phyloP scores from a whole-genome alignment of 139 green algal species.

The Chlorella sp. region DNA sequence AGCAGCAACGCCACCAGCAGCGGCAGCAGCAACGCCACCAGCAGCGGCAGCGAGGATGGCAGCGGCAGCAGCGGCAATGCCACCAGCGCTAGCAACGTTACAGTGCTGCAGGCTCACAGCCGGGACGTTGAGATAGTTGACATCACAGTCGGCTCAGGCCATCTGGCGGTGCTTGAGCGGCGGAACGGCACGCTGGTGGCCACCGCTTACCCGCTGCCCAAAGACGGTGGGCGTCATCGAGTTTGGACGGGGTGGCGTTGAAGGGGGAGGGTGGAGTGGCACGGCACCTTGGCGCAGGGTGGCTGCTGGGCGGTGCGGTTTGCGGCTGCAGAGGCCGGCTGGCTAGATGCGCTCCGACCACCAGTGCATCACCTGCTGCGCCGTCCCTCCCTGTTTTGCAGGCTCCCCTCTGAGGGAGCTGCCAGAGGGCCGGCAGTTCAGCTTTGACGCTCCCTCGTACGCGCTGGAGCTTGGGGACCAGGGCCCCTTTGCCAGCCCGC shows the following conservation, averaged over 20 bases:
- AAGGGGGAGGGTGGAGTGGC: too few species aligned
- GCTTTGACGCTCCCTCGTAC: constrained; percentile 74
- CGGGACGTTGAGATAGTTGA: constrained; percentile 23
- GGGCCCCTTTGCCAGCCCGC: constrained; percentile 69
- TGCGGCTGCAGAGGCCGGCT: too few species aligned
- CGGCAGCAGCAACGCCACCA: not conserved
- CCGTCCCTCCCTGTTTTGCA: not conserved
- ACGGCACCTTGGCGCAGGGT: too few species aligned
- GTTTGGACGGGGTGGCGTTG: too few species aligned
- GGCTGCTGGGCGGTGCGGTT: too few species aligned
- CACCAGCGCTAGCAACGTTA: not conserved
- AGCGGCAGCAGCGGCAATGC: not conserved
- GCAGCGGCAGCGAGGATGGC: not conserved
- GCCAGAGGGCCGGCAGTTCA: constrained; percentile 42
- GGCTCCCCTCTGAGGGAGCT: not conserved
- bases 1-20: not conserved
- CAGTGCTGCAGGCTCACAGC: constrained; percentile 25
- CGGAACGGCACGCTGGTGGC: constrained; percentile 26
- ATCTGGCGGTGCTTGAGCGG: constrained; percentile 27
- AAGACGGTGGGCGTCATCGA: constrained; percentile 6
- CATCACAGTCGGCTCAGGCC: constrained; percentile 31
- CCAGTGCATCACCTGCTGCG: not conserved
- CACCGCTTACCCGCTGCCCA: constrained; percentile 14
- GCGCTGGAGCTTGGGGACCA: constrained; percentile 49
- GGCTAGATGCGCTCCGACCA: too few species aligned